Base-by-base conservation (phyloP, 495 filamentous ascomycete species). In the Aspergillus nanangensis region DNA sequence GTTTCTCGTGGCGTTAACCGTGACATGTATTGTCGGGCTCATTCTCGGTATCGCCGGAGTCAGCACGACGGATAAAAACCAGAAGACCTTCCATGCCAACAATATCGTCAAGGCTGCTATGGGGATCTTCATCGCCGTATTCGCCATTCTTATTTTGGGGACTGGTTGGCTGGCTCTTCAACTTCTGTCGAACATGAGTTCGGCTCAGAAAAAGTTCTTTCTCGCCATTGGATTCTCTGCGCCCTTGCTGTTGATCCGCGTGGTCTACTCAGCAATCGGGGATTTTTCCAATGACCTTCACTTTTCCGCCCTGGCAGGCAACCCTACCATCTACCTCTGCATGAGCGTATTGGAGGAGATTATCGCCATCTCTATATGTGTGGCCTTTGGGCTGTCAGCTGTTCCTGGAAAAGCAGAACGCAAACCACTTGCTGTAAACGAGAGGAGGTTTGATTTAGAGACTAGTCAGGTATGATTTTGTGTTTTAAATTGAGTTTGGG, bases 21-120 rank as follows among this genome's bases (percentile, higher is more conserved):
- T 65, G 20, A n/a, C 55, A 31, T 20, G 31, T 43, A 18, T 64
- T 19, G 43, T 60, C 37, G 61, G 51, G 35, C 54, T 64, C 0
- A 61, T 64, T 13, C 53, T 64, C 21, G 61, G 58, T 37, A 62
- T 61, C 13, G 52, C 41, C 2, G 61, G 61, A 15, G 50, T 65
- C 42, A 57, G 52, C 43, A 50, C 14, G 15, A 22, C 45, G 1
- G 27, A 53, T 5, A 29, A 19, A 37, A 38, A 9, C 32, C 17
- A 2, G 24, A 3, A 36, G 11, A 25, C 35, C 46, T 54, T 44
- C 38, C 45, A 46, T 15, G n/a, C 52, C n/a, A 35, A 41, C 24
- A 43, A n/a, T 10, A 44, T 59, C 5, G 42, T 49, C 29, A 59
- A 61, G 38, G 61, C 38, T 8, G 41, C 61, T 27, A 65, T 65